Base-by-base conservation (phyloP, 257 asterid genomes). In the Nyctanthes arbortristis region DNA sequence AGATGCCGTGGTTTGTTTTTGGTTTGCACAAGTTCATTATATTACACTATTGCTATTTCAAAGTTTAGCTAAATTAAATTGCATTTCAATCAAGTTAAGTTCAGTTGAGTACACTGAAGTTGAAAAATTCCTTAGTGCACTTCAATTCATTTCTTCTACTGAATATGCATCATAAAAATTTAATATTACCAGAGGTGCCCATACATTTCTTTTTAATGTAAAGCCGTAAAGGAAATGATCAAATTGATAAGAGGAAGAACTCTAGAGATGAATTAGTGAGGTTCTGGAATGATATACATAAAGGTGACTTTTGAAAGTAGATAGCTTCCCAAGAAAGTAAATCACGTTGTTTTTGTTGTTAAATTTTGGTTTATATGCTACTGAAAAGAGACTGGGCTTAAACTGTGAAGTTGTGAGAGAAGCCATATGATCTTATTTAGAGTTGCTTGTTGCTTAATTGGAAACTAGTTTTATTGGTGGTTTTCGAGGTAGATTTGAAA, bases 371-470 rank as follows among this genome's bases (percentile, higher is more conserved):
- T 27, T 69, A 20, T 20, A 49, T 49, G 20, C 7, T 1, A 33
- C 32, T 39, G 27, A 37, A 37, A 57, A 29, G 28, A 49, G 61
- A 34, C 1, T 59, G 36, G 8, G 54, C 55, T 52, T 18, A 54
- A n/a, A 71, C 30, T 60, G 28, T 29, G 32, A 35, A 20, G 13
- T 22, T 66, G 69, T 66, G 45, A 28, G 57, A 52, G 27, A 54
- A 28, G 52, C 30, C 5, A 12, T 54, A 35, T 20, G 10, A 11
- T 24, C 45, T 59, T 35, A 16, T 24, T 16, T 7, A 1, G 7
- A 20, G 10, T 31, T 49, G 30, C 29, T 25, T 55, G 25, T 34
- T 75, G 33, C 22, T 4, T 18, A 47, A 43, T 4, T 54, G 69
- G 16, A 32, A 68, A 30, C 28, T 36, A 24, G 16, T 5, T 47